Evolutionary conservation across 2,329 filamentous ascomycete genomes (phyloP), one percentile per base, ranked within the genome.

Genomic region (Calonectria pseudoreteaudii): DNA sequence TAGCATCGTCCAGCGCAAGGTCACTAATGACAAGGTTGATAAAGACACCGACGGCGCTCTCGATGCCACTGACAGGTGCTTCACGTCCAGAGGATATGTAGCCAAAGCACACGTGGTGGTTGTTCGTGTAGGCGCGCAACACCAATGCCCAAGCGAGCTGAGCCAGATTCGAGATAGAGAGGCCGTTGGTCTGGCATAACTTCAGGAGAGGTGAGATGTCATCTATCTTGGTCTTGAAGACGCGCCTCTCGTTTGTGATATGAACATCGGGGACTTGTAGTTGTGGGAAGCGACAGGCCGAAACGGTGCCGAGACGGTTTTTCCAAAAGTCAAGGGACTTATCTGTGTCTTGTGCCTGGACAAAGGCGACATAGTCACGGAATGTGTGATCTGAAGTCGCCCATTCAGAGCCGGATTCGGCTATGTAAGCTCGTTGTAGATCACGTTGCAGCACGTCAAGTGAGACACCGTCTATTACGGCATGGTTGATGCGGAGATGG

Each of bases 401-500:
- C 53, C 30, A 58, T 36, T 38, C 18, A n/a, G 30, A 34, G 31
- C 53, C 34, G 20, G 53, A 38, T 34, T 34, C 53, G 53, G 53
- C 53, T 8, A 23, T 36, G 41, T 69, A 69, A 28, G 38, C 67
- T 36, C 30, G 67, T 23, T 34, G 26, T 41, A 69, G n/a, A 13
- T 69, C 67, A 31, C 52, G 53, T 31, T 62, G 38, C 28, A 69
- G 13, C 28, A 50, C 41, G 34, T 62, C 53, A 44, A 64, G 53
- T 31, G 67, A 69, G 67, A 62, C 28, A 30, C 67, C 67, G n/a
- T 69, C 67, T 13, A 64, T 26, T 44, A 69, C 41, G 53, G 67
- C 67, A 47, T 69, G 67, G 67, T 58, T 69, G 53, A 69, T 69
- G 23, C 53, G 53, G n/a, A 69, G 30, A 30, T 52, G 67, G 41